Conservation (phyloP, 441 rosid species). For the Flueggea neowawraea region DNA sequence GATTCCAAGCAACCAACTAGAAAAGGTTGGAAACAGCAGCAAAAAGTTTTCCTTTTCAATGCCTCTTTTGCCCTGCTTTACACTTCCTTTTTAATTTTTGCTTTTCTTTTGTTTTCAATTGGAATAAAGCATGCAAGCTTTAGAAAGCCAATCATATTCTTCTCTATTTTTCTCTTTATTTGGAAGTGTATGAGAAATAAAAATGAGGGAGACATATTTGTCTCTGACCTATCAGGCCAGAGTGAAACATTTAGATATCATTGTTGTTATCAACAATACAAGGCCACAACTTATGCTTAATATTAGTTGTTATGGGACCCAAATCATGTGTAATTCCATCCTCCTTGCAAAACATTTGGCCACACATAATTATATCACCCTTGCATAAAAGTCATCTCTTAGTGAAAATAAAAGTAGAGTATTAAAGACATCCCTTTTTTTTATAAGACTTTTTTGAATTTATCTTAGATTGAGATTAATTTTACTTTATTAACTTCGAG, state of each 20-base stretch:
- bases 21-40: slow-evolving; percentile 17
- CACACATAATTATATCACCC: neutral
- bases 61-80: slow-evolving; percentile 15
- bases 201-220: neutral
- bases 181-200: too few relatives aligned
- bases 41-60: slow-evolving; percentile 23
- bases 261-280: slow-evolving; percentile 5
- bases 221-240: slow-evolving; percentile 2
- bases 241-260: slow-evolving; percentile 16
- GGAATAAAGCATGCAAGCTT: neutral
- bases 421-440: too few relatives aligned
- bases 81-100: slow-evolving; percentile 1
- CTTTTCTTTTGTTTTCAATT: neutral
- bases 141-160: too few relatives aligned
- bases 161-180: too few relatives aligned
- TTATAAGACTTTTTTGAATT: too few relatives aligned
- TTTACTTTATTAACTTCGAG: too few relatives aligned
- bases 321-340: slow-evolving; percentile 19
- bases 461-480: too few relatives aligned
- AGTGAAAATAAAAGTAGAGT: too few relatives aligned
- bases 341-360: neutral
- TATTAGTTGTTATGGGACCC: slow-evolving; percentile 25
- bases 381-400: neutral
- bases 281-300: slow-evolving; percentile 15
- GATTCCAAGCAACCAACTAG: slow-evolving; percentile 38